These are phyloP conservation scores for Phascolomyces articulosus DNA, from an alignment of 371 early-diverging fungal species.

Conservation along the genomic window DNA sequence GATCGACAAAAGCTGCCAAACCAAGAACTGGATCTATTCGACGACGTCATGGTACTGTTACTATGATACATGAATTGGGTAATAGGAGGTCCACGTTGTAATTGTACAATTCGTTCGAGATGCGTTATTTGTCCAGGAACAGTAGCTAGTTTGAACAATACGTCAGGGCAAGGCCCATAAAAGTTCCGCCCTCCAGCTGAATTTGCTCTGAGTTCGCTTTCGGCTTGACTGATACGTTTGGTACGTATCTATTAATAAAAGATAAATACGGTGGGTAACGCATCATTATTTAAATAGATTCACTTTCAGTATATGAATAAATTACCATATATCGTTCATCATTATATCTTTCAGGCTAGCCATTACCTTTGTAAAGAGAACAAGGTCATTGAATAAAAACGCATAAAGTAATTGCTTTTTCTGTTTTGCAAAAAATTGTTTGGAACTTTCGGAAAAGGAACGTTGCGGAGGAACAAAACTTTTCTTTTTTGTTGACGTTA, in stretches of 20 bases:
- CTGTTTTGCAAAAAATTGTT: constrained; percentile 16
- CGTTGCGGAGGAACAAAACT: constrained; percentile 1
- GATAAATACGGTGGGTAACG: too few relatives aligned
- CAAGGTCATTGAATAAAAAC: constrained; percentile 45
- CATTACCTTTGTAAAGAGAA: constrained; percentile 40
- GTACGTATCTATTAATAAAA: not conserved
- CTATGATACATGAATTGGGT: too few relatives aligned
- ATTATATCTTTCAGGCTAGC: too few relatives aligned
- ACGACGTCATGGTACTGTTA: too few relatives aligned
- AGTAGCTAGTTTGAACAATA: constrained; percentile 25
- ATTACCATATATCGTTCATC: too few relatives aligned
- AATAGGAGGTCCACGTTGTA: not conserved
- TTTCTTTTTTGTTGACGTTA: not conserved
- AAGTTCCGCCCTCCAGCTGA: constrained; percentile 3
- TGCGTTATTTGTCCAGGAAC: constrained; percentile 30
- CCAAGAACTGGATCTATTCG: too few relatives aligned
- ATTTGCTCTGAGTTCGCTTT: constrained; percentile 2
- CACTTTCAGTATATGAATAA: too few relatives aligned
- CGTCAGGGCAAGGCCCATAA: constrained; percentile 23
- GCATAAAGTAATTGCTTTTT: constrained; percentile 30
- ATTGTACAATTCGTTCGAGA: constrained; percentile 23
- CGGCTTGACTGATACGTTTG: not conserved
- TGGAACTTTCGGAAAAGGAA: not conserved
- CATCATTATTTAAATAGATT: too few relatives aligned
- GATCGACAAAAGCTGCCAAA: not conserved